Percentiles rank a stretch among this genome's conserved stretches.
Conservation (phyloP, 495 filamentous ascomycete species). For the Aspergillus ostianus region DNA sequence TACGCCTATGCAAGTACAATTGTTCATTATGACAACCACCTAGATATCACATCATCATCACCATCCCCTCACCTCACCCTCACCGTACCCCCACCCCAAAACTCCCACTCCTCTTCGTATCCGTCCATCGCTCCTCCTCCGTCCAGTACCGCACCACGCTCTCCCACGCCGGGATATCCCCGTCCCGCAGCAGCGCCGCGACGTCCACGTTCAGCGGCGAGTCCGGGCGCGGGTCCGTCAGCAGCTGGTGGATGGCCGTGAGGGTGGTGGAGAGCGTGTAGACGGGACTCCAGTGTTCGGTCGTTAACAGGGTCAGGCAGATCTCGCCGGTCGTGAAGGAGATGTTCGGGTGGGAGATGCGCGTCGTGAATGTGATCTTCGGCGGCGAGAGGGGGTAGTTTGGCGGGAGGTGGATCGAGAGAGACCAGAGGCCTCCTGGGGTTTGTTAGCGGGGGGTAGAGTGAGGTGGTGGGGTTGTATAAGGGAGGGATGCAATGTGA, state of each 20-base stretch:
- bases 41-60: not conserved
- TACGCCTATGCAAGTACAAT: no score
- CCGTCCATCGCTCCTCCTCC: conserved; percentile 45
- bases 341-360: conserved; percentile 85
- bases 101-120: not conserved
- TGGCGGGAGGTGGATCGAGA: conserved; percentile 71
- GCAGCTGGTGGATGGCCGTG: conserved; percentile 72
- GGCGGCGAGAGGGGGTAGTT: conserved; percentile 80
- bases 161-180: conserved; percentile 75
- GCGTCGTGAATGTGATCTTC: conserved; percentile 71
- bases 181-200: conserved; percentile 69
- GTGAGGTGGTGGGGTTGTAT: not conserved
- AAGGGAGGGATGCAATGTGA: conserved; percentile 1
- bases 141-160: conserved; percentile 80
- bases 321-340: conserved; percentile 81
- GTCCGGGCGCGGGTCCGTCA: conserved; percentile 74
- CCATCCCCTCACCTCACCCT: not conserved
- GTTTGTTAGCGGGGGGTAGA: conserved; percentile 1
- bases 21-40: no score
- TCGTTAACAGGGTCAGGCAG: conserved; percentile 81
- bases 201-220: conserved; percentile 89
- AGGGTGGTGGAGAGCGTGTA: conserved; percentile 78
- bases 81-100: not conserved
- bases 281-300: conserved; percentile 76
- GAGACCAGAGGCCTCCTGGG: conserved; percentile 80